Conservation (phyloP, 2,329 filamentous ascomycete species). For the Claviceps purpurea region DNA sequence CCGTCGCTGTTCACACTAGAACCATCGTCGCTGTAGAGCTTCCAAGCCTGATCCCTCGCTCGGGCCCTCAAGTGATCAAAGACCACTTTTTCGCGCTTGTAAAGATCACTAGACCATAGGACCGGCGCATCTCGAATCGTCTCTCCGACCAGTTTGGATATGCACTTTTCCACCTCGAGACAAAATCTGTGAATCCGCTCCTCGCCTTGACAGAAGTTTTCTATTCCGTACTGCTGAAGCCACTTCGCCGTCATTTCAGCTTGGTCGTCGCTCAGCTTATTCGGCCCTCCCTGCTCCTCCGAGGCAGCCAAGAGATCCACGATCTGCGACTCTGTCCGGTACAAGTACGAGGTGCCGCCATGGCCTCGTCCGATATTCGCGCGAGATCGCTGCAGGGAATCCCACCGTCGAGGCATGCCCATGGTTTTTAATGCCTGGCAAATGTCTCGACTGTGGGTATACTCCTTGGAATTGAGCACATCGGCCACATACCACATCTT, state of each 20-base stretch:
- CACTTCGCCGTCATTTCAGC: conserved; percentile 73
- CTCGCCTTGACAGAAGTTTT: conserved; percentile 90
- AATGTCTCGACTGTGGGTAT: conserved; percentile 76
- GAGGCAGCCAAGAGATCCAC: conserved; percentile 76
- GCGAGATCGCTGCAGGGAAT: conserved; percentile 35
- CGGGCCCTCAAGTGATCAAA: conserved; percentile 34
- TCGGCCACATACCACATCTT: conserved; percentile 99
- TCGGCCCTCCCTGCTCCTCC: conserved; percentile 75
- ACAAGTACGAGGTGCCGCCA: conserved; percentile 49
- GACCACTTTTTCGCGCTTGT: conserved; percentile 58
- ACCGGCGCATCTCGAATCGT: conserved; percentile 75
- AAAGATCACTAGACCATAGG: conserved; percentile 85
- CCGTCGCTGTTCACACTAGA: conserved; percentile 42
- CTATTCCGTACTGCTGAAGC: conserved; percentile 68
- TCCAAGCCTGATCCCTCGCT: conserved; percentile 34
- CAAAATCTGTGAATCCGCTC: conserved; percentile 91
- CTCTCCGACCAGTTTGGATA: conserved; percentile 74
- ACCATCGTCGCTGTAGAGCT: conserved; percentile 29
- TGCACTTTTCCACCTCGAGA: conserved; percentile 76
- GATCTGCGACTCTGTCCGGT: conserved; percentile 71
- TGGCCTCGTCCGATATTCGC: conserved; percentile 33
- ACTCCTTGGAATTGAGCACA: conserved; percentile 77
- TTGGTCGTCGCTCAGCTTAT: conserved; percentile 93
- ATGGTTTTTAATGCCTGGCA: conserved; percentile 83
- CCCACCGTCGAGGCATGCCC: conserved; percentile 51